Conservation (phyloP, 176 grass and related monocot species). For the Leersia perrieri region DNA sequence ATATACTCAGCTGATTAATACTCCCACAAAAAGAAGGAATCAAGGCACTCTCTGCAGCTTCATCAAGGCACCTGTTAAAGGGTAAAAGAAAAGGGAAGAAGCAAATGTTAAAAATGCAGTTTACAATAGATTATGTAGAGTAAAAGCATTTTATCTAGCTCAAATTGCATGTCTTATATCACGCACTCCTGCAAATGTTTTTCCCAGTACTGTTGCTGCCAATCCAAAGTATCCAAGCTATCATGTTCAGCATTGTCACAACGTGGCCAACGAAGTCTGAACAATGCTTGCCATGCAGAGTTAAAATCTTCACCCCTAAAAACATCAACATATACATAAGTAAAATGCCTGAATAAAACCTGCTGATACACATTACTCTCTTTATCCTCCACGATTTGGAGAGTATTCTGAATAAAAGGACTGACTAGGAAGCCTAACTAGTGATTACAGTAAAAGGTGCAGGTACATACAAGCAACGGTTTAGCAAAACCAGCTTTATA, state of each 20-base stretch:
- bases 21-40: conserved; percentile 60
- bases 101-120: background rate
- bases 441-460: no score
- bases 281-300: conserved; percentile 48
- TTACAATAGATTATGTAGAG: background rate
- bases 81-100: background rate
- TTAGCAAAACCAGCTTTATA: background rate
- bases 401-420: background rate
- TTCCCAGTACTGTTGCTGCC: conserved; percentile 65
- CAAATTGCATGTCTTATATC: background rate
- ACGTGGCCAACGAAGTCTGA: conserved; percentile 42
- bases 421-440: no score
- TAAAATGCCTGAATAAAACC: background rate
- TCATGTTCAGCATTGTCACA: background rate
- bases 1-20: conserved; percentile 45
- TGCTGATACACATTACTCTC: background rate
- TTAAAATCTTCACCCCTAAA: conserved; percentile 57
- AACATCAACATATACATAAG: background rate
- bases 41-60: conserved; percentile 58
- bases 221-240: conserved; percentile 31
- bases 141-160: background rate
- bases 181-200: conserved; percentile 57
- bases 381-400: background rate
- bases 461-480: no score
- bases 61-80: conserved; percentile 51